Base-by-base conservation (phyloP, 805 yeast species). In the Dipodascus geniculatus region DNA sequence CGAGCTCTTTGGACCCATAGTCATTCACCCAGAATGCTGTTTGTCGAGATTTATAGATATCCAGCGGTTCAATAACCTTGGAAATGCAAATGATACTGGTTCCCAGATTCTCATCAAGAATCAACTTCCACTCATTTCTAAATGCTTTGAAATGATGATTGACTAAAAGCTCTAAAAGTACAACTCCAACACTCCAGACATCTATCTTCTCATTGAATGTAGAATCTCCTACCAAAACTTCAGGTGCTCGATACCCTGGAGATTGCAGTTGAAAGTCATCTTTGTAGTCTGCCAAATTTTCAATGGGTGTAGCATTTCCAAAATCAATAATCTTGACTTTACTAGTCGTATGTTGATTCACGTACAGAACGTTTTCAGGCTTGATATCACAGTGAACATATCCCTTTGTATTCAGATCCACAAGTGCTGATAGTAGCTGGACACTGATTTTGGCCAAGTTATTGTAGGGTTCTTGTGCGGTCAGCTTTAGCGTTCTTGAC, bases 241-340 rank as follows among this genome's bases (percentile, higher is more conserved):
- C 64, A 8, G 64, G 64, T 2, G 64, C 64, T 2, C 64, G 54
- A 47, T 61, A 61, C 3, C 59, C 62, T 3, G 53, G 50, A 17
- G 57, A 51, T 48, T 61, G 64, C 24, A 61, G 51, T 14, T 59
- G 59, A 56, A 60, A 61, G 51, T 58, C 57, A 23, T 55, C 62
- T 24, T 53, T 54, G 47, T 61, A 61, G 14, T 33, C 48, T 22
- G 44, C 17, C n/a, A 55, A 38, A n/a, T 54, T 55, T 9, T 35
- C 17, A 3, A 53, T 33, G 3, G 50, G 47, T 2, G 50, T 48
- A 2, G 64, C 58, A 50, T 61, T 61, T 8, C 64, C 61, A 11
- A 61, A 52, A 42, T 61, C 64, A n/a, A 61, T 57, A 3, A 61
- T 38, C 50, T 58, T 58, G 23, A 61, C 50, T 35, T 50, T 55